These are phyloP conservation scores for Jamesozyma jinghongensis DNA, from an alignment of 805 yeast genomes.

Conservation along the genomic window DNA sequence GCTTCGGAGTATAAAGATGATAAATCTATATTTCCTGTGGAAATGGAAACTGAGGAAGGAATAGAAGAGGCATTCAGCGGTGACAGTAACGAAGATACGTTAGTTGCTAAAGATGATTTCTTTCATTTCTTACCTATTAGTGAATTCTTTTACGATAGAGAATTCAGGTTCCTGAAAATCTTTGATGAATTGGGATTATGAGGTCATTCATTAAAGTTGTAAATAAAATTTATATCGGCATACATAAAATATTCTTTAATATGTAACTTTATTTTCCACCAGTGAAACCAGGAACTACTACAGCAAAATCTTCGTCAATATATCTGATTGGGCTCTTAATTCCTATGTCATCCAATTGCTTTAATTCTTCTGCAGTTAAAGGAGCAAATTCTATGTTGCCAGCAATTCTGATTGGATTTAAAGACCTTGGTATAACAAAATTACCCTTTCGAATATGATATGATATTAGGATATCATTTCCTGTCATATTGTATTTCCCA, in stretches of 20 bases:
- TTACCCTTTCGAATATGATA: conserved; percentile 58
- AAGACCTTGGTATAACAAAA: conserved; percentile 59
- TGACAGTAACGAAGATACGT: not conserved
- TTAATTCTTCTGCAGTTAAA: conserved; percentile 36
- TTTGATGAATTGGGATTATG: conserved; percentile 1
- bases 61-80: too few relatives aligned
- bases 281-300: conserved; percentile 25
- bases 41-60: not conserved
- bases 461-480: conserved; percentile 51
- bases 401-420: conserved; percentile 53
- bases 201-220: not conserved
- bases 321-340: conserved; percentile 26
- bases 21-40: conserved; percentile 1
- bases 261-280: conserved; percentile 6
- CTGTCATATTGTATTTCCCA: conserved; percentile 41
- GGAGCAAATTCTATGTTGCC: conserved; percentile 33
- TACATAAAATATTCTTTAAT: not conserved
- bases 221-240: too few relatives aligned
- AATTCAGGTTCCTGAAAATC: conserved; percentile 2
- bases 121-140: conserved; percentile 1
- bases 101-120: not conserved
- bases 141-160: conserved; percentile 7
- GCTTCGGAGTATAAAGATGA: not conserved
- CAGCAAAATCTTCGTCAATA: conserved; percentile 24
- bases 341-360: conserved; percentile 30